Evolutionary conservation across 345 rosid genomes (phyloP), one percentile per base, ranked within the genome.

Genomic region (Eutrema japonicum): DNA sequence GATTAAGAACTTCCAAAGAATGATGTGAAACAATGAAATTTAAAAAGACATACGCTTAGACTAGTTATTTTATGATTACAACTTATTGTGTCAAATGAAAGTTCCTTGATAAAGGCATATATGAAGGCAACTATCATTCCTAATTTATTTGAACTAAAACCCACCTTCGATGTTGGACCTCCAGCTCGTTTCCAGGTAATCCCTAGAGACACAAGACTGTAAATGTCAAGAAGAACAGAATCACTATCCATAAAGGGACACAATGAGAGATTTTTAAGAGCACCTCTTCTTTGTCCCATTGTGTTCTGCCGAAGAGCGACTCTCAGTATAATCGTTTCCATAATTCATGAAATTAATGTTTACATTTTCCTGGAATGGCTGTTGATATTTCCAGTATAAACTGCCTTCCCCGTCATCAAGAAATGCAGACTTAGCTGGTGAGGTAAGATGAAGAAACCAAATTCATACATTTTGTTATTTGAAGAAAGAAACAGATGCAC

Each of bases 231-330:
- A 73, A 64, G 47, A 51, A 67, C 12, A 26, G 10, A 33, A 10
- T 35, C 62, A 51, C 47, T 62, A 29, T 54, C 55, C 63, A 48
- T 53, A 70, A 49, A 66, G 46, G 60, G 40, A 59, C 41, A 69
- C 68, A 75, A 54, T 41, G 18, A 6, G 60, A 55, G 68, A 53
- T 33, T 72, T 70, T 18, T 41, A 3, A 29, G 55, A 66, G 38
- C 47, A 90, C 98, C 91, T 83, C 75, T 83, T 88, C 77, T 80
- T 78, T 68, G 26, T 79, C 54, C 42, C 16, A 52, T 72, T 45
- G 45, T 65, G 56, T 40, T 81, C 77, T 72, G 75, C 80, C 71
- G 78, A 81, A 75, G 78, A 67, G 82, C 71, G 73, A 73, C 63
- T 81, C 59, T 76, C 66, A 59, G 77, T 40, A 70, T 80, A 77